Evolutionary conservation across 441 rosid species (phyloP).

Genomic region (Corymbia calophylla): DNA sequence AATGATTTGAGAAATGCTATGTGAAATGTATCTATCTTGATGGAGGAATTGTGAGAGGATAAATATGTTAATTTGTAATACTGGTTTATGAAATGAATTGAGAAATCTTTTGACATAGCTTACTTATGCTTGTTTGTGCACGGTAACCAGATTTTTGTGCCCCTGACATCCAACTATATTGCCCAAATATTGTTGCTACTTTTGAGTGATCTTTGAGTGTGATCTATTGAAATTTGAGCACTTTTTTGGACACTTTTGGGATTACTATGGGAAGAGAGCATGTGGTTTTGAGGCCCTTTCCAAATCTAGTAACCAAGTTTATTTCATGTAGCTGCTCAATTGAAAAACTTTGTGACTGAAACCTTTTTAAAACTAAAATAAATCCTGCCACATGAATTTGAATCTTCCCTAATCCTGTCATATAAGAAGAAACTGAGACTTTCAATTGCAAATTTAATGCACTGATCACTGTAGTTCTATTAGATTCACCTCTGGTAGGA

Average conservation of each 20-base stretch:
- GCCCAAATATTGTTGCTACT: neutral
- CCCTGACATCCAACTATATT: no score
- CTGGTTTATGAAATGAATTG: no score
- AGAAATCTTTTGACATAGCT: no score
- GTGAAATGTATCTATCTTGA: no score
- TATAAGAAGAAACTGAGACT: neutral
- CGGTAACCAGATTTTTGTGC: no score
- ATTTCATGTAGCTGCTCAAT: neutral
- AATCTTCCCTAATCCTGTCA: neutral
- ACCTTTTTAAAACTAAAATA: neutral
- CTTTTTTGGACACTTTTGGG: neutral
- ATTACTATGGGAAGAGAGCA: neutral
- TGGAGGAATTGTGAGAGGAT: no score
- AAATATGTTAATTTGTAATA: rapidly evolving
- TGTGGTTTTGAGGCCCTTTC: neutral
- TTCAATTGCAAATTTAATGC: neutral
- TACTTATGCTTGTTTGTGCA: no score
- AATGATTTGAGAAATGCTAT: no score
- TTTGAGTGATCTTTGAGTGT: neutral
- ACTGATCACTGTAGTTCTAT: no score
- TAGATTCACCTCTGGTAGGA: neutral
- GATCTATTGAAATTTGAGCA: neutral
- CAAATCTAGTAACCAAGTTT: neutral
- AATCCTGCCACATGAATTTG: neutral
- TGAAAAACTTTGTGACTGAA: neutral